Evolutionary conservation across 306 rosid species (phyloP).

Genomic region (Dalbergia cultrata): DNA sequence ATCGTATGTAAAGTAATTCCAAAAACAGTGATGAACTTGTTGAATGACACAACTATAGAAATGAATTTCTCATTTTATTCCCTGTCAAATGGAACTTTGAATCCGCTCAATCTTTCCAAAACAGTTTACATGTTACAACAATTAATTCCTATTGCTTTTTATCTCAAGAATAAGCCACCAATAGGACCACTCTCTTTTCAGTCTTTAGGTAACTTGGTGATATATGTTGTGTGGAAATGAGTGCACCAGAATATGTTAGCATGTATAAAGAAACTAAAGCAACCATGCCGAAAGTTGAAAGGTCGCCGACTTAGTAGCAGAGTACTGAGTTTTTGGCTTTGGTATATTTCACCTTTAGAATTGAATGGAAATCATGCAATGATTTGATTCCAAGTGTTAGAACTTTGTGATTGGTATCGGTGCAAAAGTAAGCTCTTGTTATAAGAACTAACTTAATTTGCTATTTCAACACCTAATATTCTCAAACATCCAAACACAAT

Average conservation of each 20-base stretch:
- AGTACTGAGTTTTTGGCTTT: neutral
- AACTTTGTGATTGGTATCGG: neutral
- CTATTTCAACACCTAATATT: too few relatives aligned
- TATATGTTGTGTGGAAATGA: conserved; percentile 16
- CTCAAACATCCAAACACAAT: too few relatives aligned
- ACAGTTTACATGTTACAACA: too few relatives aligned
- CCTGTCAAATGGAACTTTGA: too few relatives aligned
- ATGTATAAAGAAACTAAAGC: conserved; percentile 9
- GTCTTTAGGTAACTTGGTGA: neutral
- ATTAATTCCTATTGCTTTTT: conserved; percentile 5
- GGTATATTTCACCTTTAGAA: neutral
- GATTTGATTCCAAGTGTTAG: neutral
- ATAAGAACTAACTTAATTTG: too few relatives aligned
- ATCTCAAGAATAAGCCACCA: neutral
- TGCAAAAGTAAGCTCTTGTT: neutral
- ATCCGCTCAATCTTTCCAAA: too few relatives aligned
- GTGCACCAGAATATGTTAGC: neutral
- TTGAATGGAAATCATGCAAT: neutral
- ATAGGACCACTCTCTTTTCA: conserved; percentile 26
- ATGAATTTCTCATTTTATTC: too few relatives aligned
- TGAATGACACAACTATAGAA: too few relatives aligned
- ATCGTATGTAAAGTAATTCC: too few relatives aligned
- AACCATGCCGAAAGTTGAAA: conserved; percentile 2
- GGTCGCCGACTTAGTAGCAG: neutral
- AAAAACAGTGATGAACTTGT: too few relatives aligned